Conservation (phyloP, 148 eudicot genomes). For the Nepenthes mirabilis region DNA sequence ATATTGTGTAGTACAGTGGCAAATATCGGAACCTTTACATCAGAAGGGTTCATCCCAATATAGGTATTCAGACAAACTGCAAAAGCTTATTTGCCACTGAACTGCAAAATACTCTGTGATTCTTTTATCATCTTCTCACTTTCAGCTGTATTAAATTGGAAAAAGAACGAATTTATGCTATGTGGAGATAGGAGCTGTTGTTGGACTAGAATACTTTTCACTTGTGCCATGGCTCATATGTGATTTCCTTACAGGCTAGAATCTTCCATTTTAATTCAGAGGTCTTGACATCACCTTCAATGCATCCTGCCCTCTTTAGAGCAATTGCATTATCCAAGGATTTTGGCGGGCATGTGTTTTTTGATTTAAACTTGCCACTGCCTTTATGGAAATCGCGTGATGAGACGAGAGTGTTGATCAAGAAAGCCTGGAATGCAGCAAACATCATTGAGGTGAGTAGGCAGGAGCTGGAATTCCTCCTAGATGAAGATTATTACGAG, state of each 20-base stretch:
- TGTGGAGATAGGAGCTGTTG: too few species aligned
- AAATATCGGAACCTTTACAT: too few species aligned
- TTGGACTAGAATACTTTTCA: too few species aligned
- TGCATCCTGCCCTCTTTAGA: constrained; percentile 55
- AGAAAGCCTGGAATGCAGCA: constrained; percentile 75
- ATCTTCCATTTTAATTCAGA: constrained; percentile 86
- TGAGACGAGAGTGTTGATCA: constrained; percentile 53
- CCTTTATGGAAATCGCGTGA: constrained; percentile 85
- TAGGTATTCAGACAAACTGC: too few species aligned
- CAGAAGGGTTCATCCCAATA: too few species aligned
- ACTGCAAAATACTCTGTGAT: too few species aligned
- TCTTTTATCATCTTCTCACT: too few species aligned
- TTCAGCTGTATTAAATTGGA: too few species aligned
- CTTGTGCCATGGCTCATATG: too few species aligned
- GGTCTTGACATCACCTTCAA: constrained; percentile 48
- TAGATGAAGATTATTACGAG: constrained; percentile 67
- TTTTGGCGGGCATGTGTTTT: constrained; percentile 69
- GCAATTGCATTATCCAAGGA: constrained; percentile 70
- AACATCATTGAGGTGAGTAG: constrained; percentile 62
- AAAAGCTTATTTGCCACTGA: too few species aligned
- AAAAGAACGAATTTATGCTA: too few species aligned
- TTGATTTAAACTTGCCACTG: constrained; percentile 70
- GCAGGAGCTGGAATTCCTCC: constrained; percentile 76
- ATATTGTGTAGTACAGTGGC: too few species aligned
- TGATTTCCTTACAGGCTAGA: constrained; percentile 49